Evolutionary conservation across 306 rosid species (phyloP).

Genomic region (Astragalus membranaceus): DNA sequence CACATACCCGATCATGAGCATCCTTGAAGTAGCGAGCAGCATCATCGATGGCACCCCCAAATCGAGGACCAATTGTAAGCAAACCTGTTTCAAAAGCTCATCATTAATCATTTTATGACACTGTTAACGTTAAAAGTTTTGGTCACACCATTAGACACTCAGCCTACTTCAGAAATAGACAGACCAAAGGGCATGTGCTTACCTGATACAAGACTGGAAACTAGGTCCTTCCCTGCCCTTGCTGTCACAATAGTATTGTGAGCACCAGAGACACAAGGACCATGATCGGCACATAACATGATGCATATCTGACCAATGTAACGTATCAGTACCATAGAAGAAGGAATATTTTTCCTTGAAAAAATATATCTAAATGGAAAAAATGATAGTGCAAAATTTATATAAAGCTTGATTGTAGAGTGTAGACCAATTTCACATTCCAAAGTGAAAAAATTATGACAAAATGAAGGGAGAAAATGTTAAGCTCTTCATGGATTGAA

Average conservation of each 20-base stretch:
- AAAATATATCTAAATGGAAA: conserved; percentile 15
- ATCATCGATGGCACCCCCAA: conserved; percentile 98
- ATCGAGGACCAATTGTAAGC: conserved; percentile 98
- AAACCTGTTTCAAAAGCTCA: conserved; percentile 63
- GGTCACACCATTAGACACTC: neutral
- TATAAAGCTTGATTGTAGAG: neutral
- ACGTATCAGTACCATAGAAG: conserved; percentile 20
- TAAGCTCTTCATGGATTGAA: conserved; percentile 9
- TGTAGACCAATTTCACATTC: neutral
- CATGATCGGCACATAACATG: conserved; percentile 98
- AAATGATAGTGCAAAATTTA: neutral
- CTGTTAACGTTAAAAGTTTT: neutral
- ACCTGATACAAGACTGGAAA: conserved; percentile 96
- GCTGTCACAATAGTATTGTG: conserved; percentile 97
- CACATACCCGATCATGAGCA: conserved; percentile 84
- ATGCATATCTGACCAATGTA: conserved; percentile 68
- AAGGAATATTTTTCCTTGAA: neutral
- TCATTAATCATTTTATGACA: conserved; percentile 19
- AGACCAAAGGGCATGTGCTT: conserved; percentile 18
- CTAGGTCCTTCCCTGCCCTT: conserved; percentile 98
- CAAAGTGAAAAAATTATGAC: neutral
- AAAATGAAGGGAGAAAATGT: neutral
- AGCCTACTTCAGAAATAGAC: neutral
- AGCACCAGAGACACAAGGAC: conserved; percentile 99
- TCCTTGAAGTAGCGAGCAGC: conserved; percentile 99